Percentiles rank a stretch among this genome's conserved stretches.
Evolutionary conservation across 495 filamentous ascomycete species (phyloP).

Genomic region (Penicillium silybi): DNA sequence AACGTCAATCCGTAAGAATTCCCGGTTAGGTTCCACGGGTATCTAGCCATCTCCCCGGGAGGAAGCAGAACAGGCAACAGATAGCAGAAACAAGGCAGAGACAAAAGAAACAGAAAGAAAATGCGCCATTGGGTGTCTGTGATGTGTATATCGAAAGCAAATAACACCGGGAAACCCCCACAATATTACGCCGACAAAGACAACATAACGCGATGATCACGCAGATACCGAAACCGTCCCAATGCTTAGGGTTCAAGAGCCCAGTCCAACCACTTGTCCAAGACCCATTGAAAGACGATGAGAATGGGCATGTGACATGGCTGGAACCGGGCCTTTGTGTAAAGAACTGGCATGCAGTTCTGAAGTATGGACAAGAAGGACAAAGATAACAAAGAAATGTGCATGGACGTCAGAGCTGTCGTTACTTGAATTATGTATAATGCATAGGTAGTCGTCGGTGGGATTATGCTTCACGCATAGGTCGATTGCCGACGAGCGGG

Average conservation of each 20-base stretch:
- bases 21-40: constrained; percentile 1
- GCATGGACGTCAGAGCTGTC: constrained; percentile 16
- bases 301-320: not conserved
- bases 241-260: constrained; percentile 6
- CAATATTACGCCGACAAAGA: constrained; percentile 13
- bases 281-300: not conserved
- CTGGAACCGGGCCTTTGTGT: not conserved
- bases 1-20: constrained; percentile 1
- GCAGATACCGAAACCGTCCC: constrained; percentile 12
- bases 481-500: constrained; percentile 25
- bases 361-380: constrained; percentile 16
- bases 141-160: constrained; percentile 3
- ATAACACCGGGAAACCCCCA: constrained; percentile 7
- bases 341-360: constrained; percentile 1
- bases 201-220: constrained; percentile 1
- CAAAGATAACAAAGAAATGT: constrained; percentile 12
- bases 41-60: not conserved
- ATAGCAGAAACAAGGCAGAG: not conserved
- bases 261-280: not conserved
- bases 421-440: not conserved
- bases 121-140: not conserved
- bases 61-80: not conserved
- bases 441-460: constrained; percentile 11
- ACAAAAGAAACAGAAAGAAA: not conserved
- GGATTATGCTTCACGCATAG: constrained; percentile 13